Base-by-base conservation (phyloP, 129 eudicot species). In the Cynara cardunculus region DNA sequence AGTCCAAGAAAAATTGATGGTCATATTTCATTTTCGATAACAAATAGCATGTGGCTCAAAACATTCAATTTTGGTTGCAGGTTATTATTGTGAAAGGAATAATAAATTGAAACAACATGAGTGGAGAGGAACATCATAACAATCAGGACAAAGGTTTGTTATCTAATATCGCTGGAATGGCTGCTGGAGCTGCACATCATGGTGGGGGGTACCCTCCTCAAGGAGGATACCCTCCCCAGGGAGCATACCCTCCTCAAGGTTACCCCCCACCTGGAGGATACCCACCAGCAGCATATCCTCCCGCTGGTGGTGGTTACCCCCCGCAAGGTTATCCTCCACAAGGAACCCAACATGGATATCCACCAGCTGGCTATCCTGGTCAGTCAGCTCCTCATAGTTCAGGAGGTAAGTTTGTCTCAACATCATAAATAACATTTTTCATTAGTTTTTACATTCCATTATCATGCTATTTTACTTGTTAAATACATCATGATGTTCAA, bases 141-240 rank as follows among this genome's bases (percentile, higher is more conserved):
- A 59, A 68, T 53, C 81, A 84, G 44, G 94, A 90, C 79, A 92
- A 88, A 81, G 97, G 97, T 44, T 53, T 92, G 73, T 70, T 92
- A 14, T 85, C 91, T 10, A 39, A 76, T 77, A 64, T 88, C n/a
- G 91, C 87, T 64, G 90, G 91, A 56, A 87, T 80, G 78, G 97
- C 94, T n/a, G 87, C 87, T 76, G 91, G 90, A 81, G 86, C 85
- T 16, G 82, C 69, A 61, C 85, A 49, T 0, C 84, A 80, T 39
- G 88, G 92, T 37, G 88, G 81, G 1, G 84, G 84, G 10, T 86
- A 88, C 69, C 87, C 87, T 73, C 87, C 80, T 21, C 80, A 35
- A 14, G 74, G 66, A 31, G 81, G 76, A 53, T 82, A 82, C 26
- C 85, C 85, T 76, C 74, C 74, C 7, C 24, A 18, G 7, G 66